These are phyloP conservation scores for Danielia oregonensis DNA, from an alignment of 805 yeast species.

Conservation along the genomic window DNA sequence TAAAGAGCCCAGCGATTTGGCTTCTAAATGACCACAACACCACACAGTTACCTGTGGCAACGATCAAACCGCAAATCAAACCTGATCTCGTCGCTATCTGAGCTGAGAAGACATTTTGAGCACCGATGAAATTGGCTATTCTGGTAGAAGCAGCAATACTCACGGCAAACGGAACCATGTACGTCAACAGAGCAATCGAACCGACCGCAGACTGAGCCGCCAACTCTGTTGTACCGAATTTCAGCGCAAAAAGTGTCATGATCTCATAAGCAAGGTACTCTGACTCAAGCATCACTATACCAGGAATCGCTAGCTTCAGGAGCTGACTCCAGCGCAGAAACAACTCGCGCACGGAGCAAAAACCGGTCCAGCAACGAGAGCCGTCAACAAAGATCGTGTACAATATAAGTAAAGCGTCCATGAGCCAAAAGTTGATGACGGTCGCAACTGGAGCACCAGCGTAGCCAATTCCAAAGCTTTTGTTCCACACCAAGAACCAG, in stretches of 20 bases:
- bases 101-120: constrained; percentile 36
- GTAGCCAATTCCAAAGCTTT: constrained; percentile 37
- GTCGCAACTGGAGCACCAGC: constrained; percentile 44
- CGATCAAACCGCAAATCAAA: constrained; percentile 25
- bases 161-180: constrained; percentile 45
- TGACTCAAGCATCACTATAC: constrained; percentile 43
- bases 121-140: constrained; percentile 44
- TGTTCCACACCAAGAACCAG: constrained; percentile 42
- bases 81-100: constrained; percentile 32
- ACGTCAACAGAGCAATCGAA: constrained; percentile 41
- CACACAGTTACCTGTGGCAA: constrained; percentile 38
- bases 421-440: constrained; percentile 40
- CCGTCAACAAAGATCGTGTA: constrained; percentile 52
- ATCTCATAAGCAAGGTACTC: constrained; percentile 46
- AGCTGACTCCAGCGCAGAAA: constrained; percentile 35
- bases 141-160: constrained; percentile 43
- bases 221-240: constrained; percentile 46
- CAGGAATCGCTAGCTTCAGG: constrained; percentile 40
- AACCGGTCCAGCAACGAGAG: constrained; percentile 66
- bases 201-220: constrained; percentile 53
- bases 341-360: constrained; percentile 33
- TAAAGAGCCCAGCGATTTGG: constrained; percentile 55
- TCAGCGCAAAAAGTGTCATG: constrained; percentile 43
- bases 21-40: constrained; percentile 44
- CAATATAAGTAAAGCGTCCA: constrained; percentile 32